Percentiles rank a stretch among this genome's conserved stretches.
Conservation (phyloP, 306 rosid species). For the Gastrolobium villosum region DNA sequence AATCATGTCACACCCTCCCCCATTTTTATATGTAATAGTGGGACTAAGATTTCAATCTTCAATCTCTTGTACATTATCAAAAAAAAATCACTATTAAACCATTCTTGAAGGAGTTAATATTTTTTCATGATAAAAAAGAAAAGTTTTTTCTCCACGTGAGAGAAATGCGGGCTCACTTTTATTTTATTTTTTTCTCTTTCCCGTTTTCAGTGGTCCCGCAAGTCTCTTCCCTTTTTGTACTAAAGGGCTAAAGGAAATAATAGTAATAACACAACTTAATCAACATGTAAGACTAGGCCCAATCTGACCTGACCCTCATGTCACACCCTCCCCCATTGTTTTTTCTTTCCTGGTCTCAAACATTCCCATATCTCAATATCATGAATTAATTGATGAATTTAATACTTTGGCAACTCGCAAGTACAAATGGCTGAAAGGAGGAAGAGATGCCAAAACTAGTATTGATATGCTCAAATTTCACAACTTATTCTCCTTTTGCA, state of each 20-base stretch:
- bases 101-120: too few species aligned
- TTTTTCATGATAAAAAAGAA: too few species aligned
- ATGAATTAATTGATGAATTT: slow-evolving; percentile 28
- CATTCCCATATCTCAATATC: slow-evolving; percentile 36
- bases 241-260: not conserved
- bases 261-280: slow-evolving; percentile 2
- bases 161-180: not conserved
- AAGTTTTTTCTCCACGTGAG: too few species aligned
- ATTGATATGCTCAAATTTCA: slow-evolving; percentile 21
- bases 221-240: not conserved
- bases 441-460: not conserved
- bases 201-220: too few species aligned
- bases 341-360: slow-evolving; percentile 34
- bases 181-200: too few species aligned
- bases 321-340: not conserved
- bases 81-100: too few species aligned
- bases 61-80: too few species aligned
- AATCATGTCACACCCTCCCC: too few species aligned
- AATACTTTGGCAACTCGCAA: not conserved
- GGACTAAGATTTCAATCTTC: too few species aligned
- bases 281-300: slow-evolving; percentile 36
- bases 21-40: too few species aligned
- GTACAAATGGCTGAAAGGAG: slow-evolving; percentile 12
- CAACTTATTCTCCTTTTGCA: not conserved
- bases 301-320: slow-evolving; percentile 28